These are phyloP conservation scores for Thalassiosira livingstoniorum DNA, from an alignment of 352 stramenopile genomes.

Conservation along the genomic window DNA sequence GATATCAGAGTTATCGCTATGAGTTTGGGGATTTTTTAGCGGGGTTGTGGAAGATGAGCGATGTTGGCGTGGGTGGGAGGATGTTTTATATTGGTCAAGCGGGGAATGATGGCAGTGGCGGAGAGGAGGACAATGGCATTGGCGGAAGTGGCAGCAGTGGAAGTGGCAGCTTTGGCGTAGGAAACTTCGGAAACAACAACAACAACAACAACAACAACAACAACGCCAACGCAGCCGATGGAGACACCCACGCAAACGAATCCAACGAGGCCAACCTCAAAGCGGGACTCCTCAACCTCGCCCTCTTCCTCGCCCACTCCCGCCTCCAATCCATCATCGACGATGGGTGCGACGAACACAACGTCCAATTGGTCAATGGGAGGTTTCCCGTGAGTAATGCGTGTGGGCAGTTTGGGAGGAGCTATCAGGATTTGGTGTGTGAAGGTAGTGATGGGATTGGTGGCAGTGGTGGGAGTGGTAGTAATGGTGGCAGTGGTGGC, in stretches of 20 bases:
- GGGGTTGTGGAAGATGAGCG: conserved; percentile 34
- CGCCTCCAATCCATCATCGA: conserved; percentile 52
- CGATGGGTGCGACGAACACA: conserved; percentile 63
- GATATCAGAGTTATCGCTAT: conserved; percentile 44
- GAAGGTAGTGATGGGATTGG: no score
- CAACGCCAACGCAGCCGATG: no score
- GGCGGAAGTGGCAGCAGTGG: no score
- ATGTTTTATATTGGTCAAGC: conserved; percentile 48
- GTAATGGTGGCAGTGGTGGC: no score
- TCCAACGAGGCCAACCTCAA: no score
- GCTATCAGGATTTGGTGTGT: conserved; percentile 44
- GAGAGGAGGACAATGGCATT: not conserved
- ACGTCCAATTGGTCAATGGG: conserved; percentile 52
- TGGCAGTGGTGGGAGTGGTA: no score
- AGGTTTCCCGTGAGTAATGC: conserved; percentile 47
- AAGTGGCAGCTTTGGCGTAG: no score
- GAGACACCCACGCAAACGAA: no score
- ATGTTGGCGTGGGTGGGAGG: conserved; percentile 38
- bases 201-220: no score
- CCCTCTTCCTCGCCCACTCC: conserved; percentile 55
- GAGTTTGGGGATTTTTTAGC: conserved; percentile 45
- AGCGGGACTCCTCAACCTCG: conserved; percentile 43
- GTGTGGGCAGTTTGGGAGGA: conserved; percentile 37
- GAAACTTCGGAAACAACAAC: no score
- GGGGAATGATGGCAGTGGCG: not conserved